Evolutionary conservation across 2,329 filamentous ascomycete species (phyloP).

Genomic region (Xylaria arbuscula): DNA sequence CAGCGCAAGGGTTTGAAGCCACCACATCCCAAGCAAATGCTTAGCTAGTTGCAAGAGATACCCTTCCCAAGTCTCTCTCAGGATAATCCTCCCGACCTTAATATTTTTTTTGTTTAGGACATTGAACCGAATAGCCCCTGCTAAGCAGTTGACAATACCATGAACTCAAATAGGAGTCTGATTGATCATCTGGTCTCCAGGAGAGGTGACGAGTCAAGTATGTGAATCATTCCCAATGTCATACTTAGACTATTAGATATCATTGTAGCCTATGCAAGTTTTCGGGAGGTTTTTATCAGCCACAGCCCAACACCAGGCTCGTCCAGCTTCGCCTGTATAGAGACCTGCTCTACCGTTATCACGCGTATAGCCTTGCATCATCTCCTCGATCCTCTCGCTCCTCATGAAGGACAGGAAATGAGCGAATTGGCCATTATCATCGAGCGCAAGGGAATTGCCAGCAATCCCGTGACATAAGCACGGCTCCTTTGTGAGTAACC

Average conservation of each 20-base stretch:
- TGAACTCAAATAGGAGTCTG: no score
- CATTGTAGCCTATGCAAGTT: slow-evolving; percentile 47
- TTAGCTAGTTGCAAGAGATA: no score
- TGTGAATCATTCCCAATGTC: neutral
- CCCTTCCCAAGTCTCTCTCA: no score
- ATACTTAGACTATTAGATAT: slow-evolving; percentile 40
- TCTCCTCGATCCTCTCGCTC: slow-evolving; percentile 35
- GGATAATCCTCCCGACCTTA: no score
- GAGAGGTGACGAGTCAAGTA: no score
- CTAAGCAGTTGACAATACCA: no score
- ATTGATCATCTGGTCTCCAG: no score
- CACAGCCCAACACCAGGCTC: slow-evolving; percentile 48
- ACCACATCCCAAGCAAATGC: no score
- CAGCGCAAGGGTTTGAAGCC: no score
- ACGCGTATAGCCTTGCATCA: slow-evolving; percentile 15
- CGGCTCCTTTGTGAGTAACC: slow-evolving; percentile 71
- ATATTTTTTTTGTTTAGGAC: no score
- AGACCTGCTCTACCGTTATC: slow-evolving; percentile 38
- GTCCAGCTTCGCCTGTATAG: slow-evolving; percentile 47
- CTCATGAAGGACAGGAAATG: slow-evolving; percentile 46
- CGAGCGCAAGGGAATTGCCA: slow-evolving; percentile 66
- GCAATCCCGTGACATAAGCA: slow-evolving; percentile 74
- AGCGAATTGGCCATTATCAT: slow-evolving; percentile 33
- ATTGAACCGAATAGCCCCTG: no score
- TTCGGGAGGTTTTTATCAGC: slow-evolving; percentile 35